A percentile compares a stretch with the other conserved stretches of the same genome.
phyloP scores from a whole-genome alignment of 1,284 basidiomycete genomes.

The Pulchroboletus neoregius region DNA sequence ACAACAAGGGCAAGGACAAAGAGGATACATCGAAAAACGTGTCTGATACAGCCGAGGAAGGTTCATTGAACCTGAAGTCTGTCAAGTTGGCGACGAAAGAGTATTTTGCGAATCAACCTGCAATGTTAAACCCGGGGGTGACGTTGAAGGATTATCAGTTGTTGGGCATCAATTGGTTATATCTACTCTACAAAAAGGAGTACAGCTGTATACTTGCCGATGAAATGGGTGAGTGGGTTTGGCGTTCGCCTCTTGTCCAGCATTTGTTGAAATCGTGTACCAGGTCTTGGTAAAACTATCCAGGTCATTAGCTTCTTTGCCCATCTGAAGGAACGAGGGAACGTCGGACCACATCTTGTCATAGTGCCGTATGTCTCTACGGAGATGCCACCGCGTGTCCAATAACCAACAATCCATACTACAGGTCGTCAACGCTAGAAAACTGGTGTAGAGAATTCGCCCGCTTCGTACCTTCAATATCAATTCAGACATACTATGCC shows the following conservation, averaged over 20 bases:
- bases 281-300: slow-evolving; percentile 95
- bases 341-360: slow-evolving; percentile 85
- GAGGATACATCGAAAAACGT: slow-evolving; percentile 27
- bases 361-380: slow-evolving; percentile 79
- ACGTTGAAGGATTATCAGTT: slow-evolving; percentile 95
- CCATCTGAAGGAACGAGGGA: slow-evolving; percentile 75
- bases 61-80: slow-evolving; percentile 55
- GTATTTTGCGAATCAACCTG: slow-evolving; percentile 76
- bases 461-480: slow-evolving; percentile 83
- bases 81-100: slow-evolving; percentile 48
- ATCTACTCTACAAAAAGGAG: slow-evolving; percentile 77
- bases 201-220: slow-evolving; percentile 96
- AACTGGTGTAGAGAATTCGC: slow-evolving; percentile 98
- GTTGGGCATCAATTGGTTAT: slow-evolving; percentile 96
- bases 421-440: slow-evolving; percentile 90
- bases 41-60: slow-evolving; percentile 49
- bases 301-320: slow-evolving; percentile 98
- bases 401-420: slow-evolving; percentile 14
- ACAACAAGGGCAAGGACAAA: slow-evolving; percentile 41
- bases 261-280: background rate
- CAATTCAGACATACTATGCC: slow-evolving; percentile 93
- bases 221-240: slow-evolving; percentile 78
- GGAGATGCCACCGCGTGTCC: slow-evolving; percentile 38
- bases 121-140: slow-evolving; percentile 64
- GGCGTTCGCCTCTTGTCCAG: background rate